Base-by-base conservation (phyloP, 1,284 basidiomycete species). In the Moesziomyces sp. region DNA sequence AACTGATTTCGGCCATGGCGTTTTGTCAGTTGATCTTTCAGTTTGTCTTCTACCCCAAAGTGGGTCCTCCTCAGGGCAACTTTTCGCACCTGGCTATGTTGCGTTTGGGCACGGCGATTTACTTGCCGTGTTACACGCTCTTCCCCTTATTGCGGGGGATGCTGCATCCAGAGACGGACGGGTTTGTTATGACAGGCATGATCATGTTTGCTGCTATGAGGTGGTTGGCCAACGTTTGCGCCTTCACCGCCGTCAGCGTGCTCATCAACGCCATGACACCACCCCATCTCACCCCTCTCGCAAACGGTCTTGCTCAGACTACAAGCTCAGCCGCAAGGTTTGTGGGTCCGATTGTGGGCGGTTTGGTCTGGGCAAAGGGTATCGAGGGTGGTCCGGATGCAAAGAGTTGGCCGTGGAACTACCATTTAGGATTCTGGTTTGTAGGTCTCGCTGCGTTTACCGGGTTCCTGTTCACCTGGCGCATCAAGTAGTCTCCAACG, bases 11-110 rank as follows among this genome's bases (percentile, higher is more conserved):
- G n/a, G 78, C 79, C 4, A 80, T 80, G 82, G 78, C 75, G 19
- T 73, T 81, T 30, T 79, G 74, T 50, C 78, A 82, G 61, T 42
- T 82, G 6, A 55, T 76, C 10, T 82, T 80, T 54, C 80, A 82
- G 43, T 82, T 82, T 62, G 61, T 73, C 28, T 67, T 81, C 35
- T 94, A 94, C 87, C 92, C 93, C 89, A 92, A 84, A 82, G 90
- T 88, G 18, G 76, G 63, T 42, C 58, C 70, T 40, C 68, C 64
- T 7, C 73, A 79, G 18, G 83, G 83, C 28, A 68, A 64, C 42
- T 58, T 82, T 3, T 77, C 80, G 38, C 83, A 84, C 52, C 62
- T 84, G 28, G 72, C 80, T 14, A 83, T 84, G 81, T 52, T 84
- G 24, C 68, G 82, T 16, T 48, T 80, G 38, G 83, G 83, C 16